A percentile compares a stretch with the other conserved stretches of the same genome.
Evolutionary conservation across 805 yeast genomes (phyloP).

Genomic region (Pichia gijzeniarum): DNA sequence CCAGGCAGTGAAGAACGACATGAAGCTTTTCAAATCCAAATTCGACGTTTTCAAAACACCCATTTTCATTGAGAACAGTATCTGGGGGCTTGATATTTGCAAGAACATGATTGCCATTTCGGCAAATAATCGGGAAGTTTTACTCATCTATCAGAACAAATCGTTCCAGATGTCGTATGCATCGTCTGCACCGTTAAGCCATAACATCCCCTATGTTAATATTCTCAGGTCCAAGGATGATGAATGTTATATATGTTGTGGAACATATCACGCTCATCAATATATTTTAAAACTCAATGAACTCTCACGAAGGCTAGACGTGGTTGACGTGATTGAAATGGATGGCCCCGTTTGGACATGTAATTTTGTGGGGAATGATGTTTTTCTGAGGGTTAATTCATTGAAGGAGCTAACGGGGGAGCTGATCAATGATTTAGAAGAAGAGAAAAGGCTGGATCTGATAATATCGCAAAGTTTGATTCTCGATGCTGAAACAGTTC

Average conservation of each 20-base stretch:
- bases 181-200: conserved; percentile 37
- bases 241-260: conserved; percentile 1
- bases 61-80: conserved; percentile 16
- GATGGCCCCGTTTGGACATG: conserved; percentile 4
- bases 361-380: conserved; percentile 29
- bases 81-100: conserved; percentile 58
- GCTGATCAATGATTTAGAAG: conserved; percentile 24
- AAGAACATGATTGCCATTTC: conserved; percentile 39
- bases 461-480: conserved; percentile 29
- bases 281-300: conserved; percentile 7
- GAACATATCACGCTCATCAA: conserved; percentile 6
- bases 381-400: conserved; percentile 45
- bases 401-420: conserved; percentile 46
- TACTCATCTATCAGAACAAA: conserved; percentile 28
- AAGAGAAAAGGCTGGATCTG: not conserved
- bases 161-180: not conserved
- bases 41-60: not conserved
- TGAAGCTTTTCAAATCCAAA: not conserved
- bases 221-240: not conserved
- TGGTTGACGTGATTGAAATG: conserved; percentile 4
- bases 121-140: conserved; percentile 46
- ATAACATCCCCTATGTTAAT: conserved; percentile 46
- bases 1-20: not conserved
- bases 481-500: conserved; percentile 36
- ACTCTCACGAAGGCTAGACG: not conserved